Evolutionary conservation across 495 filamentous ascomycete genomes (phyloP), one percentile per base, ranked within the genome.

Genomic region (Aspergillus sclerotioniger): DNA sequence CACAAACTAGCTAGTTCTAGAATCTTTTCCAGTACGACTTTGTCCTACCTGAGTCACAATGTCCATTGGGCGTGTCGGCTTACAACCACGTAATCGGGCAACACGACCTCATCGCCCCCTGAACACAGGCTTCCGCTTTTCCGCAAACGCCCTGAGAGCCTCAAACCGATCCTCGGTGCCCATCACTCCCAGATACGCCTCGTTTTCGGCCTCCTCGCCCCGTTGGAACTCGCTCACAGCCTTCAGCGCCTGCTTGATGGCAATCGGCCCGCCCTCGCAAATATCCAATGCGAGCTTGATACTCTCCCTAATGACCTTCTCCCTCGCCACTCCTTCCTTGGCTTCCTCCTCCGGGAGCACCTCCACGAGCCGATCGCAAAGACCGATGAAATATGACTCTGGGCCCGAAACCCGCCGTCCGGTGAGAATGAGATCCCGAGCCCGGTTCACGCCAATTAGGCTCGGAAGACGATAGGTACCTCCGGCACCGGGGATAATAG

Each of bases 401-500:
- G 82, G 70, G 0, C 86, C 92, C 1, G 80, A 78, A 3, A 98
- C 87, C 52, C 89, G 76, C 8, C 94, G 81, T 5, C 93, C 94
- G 0, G 92, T 98, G 10, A 97, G 71, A 8, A 97, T 84, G 47
- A 97, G 70, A 65, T 98, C 91, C 45, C 91, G 76, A 7, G 94
- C 94, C 20, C 89, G 82, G 8, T 77, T 70, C 5, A 84, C 68
- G 5, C 94, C 95, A 53, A 98, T 86, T 15, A 98, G 64, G 0
- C 71, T 72, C 0, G 90, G 91, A 0, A 98, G 81, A 5, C 94
- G 85, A 68, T 90, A 92, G 0, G 92, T 96, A 16, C 94, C 94
- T 6, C 94, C 94, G 0, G 94, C 95, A 44, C 94, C 94, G 6
- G 94, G 94, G 57, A 98, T 88, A 64, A 98, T 98, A 20, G 87